Conservation (phyloP, 805 yeast species). For the Candida gorgasii region DNA sequence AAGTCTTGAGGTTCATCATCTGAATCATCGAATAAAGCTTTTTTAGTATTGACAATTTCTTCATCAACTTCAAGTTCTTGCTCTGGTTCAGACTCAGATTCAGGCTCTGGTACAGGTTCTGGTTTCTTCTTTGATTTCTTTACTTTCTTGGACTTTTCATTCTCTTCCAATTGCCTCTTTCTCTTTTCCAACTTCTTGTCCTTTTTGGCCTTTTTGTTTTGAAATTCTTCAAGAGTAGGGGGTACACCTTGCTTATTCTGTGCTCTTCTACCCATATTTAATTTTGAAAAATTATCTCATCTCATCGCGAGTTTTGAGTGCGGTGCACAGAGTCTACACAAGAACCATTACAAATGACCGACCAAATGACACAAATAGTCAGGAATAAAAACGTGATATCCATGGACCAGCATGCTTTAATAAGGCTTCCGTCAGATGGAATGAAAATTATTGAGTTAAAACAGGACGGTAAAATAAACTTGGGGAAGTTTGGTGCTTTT, state of each 20-base stretch:
- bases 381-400: conserved; percentile 8
- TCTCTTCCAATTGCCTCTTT: conserved; percentile 17
- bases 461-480: conserved; percentile 58
- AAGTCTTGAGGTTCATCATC: conserved; percentile 58
- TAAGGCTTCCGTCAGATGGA: conserved; percentile 81
- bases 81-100: conserved; percentile 34
- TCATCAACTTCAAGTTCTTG: conserved; percentile 33
- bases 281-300: conserved; percentile 10
- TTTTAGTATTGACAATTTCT: conserved; percentile 67
- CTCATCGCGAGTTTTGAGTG: conserved; percentile 9
- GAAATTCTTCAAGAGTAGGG: conserved; percentile 83
- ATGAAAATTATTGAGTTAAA: conserved; percentile 69
- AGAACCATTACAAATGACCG: neutral
- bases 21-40: conserved; percentile 73
- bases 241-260: conserved; percentile 93
- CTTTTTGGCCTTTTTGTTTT: conserved; percentile 31
- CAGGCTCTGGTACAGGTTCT: conserved; percentile 21
- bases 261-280: conserved; percentile 84
- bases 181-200: conserved; percentile 41
- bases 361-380: neutral
- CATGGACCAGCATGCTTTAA: conserved; percentile 56
- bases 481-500: conserved; percentile 93
- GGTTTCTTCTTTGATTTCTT: conserved; percentile 20
- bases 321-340: conserved; percentile 1
- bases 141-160: conserved; percentile 11